These are phyloP conservation scores for Hevea brasiliensis DNA, from an alignment of 345 rosid species.

Conservation along the genomic window DNA sequence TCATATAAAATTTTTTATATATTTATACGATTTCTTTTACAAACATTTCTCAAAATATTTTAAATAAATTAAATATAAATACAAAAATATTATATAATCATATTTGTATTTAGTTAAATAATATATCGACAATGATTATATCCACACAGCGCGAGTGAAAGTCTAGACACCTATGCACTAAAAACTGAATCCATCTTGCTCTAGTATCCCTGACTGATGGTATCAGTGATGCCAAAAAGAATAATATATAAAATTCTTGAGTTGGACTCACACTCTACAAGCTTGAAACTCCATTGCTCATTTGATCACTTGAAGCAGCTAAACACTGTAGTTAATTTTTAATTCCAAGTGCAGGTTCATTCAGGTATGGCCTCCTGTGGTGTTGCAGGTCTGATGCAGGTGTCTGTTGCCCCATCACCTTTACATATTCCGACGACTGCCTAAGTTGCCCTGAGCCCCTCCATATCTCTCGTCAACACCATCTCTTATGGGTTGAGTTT, in stretches of 20 bases:
- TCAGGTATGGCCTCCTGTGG: not conserved
- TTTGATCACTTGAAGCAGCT: not conserved
- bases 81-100: too few species aligned
- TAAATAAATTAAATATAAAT: too few species aligned
- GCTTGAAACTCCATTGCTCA: not conserved
- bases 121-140: too few species aligned
- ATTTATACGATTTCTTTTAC: too few species aligned
- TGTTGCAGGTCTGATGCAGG: not conserved
- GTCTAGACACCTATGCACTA: too few species aligned
- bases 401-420: not conserved
- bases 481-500: slow-evolving; percentile 43
- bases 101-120: too few species aligned
- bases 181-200: slow-evolving; percentile 10
- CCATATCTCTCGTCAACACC: not conserved
- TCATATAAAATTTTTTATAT: too few species aligned
- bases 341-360: not conserved
- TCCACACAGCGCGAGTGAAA: too few species aligned
- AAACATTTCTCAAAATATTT: too few species aligned
- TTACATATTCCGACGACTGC: slow-evolving; percentile 8
- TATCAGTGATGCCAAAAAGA: slow-evolving; percentile 8
- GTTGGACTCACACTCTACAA: not conserved
- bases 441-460: too few species aligned
- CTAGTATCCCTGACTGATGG: not conserved
- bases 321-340: slow-evolving; percentile 1
- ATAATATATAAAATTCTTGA: not conserved